Base-by-base conservation (phyloP, 2,329 filamentous ascomycete genomes). In the Fusarium avenaceum region DNA sequence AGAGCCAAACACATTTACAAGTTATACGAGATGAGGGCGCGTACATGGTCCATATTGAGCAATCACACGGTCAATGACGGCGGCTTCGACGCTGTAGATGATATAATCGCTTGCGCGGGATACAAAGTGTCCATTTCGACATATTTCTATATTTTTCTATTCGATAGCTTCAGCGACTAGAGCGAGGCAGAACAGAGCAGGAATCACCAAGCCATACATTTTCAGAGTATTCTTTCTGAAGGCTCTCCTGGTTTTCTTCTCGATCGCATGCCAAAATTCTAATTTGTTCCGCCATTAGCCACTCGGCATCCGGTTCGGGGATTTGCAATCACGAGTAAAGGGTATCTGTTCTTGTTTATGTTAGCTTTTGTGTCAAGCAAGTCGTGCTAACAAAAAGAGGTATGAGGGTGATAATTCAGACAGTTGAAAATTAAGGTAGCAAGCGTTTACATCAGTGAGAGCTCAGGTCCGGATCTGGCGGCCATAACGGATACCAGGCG, bases 381-480 rank as follows among this genome's bases (percentile, higher is more conserved):
- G 50, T 9, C 22, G 30, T 42, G 57, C 39, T 44, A 71, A 69
- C 48, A 70, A 63, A 52, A 43, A 48, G 20, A 28, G 53, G 35
- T 51, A n/a, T 20, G 33, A 28, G 50, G 28, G 35, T 42, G 22
- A 55, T 44, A 60, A 53, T 74, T 97, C 95, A 97, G 95, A 97
- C 92, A 91, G 79, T 89, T 77, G 60, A 73, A 63, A 78, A 70
- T 72, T 82, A 91, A 97, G 95, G 95, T 98, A 98, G 95, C 95
- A 93, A 96, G 92, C 90, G 85, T 89, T 97, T 91, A 96, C 95
- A 97, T 97, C 95, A 97, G 88, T 87, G 95, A 97, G 90, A 88
- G 87, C 85, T 83, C 83, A 84, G 79, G 80, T 83, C 79, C 72
- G 77, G 77, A 75, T 83, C 82, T 82, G 82, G 83, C 81, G 85